Conservation (phyloP, 2,329 filamentous ascomycete species). For the Alternaria infectoria region DNA sequence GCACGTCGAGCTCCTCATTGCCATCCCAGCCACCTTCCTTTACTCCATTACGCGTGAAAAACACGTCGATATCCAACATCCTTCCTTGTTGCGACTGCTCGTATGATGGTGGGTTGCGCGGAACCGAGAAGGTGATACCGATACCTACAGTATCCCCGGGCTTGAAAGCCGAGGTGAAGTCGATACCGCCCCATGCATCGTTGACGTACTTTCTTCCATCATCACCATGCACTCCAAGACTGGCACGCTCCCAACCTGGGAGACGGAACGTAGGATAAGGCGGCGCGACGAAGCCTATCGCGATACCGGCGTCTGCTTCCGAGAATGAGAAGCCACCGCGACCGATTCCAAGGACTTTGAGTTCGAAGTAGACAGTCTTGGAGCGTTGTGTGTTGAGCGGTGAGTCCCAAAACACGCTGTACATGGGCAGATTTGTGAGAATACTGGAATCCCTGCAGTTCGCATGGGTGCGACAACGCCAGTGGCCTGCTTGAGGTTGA, state of each 20-base stretch:
- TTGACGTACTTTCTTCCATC: slow-evolving; percentile 80
- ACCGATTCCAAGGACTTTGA: slow-evolving; percentile 61
- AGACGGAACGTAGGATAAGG: slow-evolving; percentile 80
- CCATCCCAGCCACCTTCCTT: slow-evolving; percentile 71
- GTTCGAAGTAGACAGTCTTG: slow-evolving; percentile 75
- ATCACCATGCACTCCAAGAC: slow-evolving; percentile 78
- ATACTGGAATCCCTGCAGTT: slow-evolving; percentile 66
- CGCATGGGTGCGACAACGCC: slow-evolving; percentile 53
- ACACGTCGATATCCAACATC: slow-evolving; percentile 63
- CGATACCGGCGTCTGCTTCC: slow-evolving; percentile 62
- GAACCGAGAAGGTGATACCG: slow-evolving; percentile 67
- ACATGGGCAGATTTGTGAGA: slow-evolving; percentile 72
- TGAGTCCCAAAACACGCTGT: slow-evolving; percentile 65
- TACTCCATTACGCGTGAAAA: slow-evolving; percentile 73
- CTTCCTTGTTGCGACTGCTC: slow-evolving; percentile 28
- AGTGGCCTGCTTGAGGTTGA: slow-evolving; percentile 53
- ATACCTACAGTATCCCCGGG: slow-evolving; percentile 72
- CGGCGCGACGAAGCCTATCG: slow-evolving; percentile 72
- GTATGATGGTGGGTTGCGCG: slow-evolving; percentile 45
- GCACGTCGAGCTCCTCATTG: slow-evolving; percentile 74
- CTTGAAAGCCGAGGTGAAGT: slow-evolving; percentile 70
- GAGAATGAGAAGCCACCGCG: slow-evolving; percentile 30
- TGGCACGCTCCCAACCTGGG: slow-evolving; percentile 81
- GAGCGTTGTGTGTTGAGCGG: slow-evolving; percentile 60
- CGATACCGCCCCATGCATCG: slow-evolving; percentile 73